Base-by-base conservation (phyloP, 352 stramenopile genomes). In the Elongisporangium senticosum region DNA sequence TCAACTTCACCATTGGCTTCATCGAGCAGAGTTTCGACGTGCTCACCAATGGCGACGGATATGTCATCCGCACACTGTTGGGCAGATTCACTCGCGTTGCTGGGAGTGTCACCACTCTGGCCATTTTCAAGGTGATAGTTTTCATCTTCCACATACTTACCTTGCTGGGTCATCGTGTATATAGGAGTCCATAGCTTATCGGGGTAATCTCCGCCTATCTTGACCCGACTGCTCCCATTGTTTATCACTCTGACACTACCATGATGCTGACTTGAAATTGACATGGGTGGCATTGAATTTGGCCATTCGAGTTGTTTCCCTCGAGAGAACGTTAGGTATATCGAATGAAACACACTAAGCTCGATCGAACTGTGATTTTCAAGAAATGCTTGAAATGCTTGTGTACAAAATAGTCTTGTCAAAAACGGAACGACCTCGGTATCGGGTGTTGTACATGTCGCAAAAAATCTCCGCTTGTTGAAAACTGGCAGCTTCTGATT, bases 401-500 rank as follows among this genome's bases (percentile, higher is more conserved):
- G 85, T 0, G 85, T 92, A 28, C 67, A 76, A 7, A 94, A 86
- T 2, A 94, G 15, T 22, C 75, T 70, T 19, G 83, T 87, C 54
- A 89, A 65, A 39, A 94, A 79, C 20, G 85, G 82, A 17, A 74
- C 71, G 4, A 86, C 74, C 28, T 94, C 80, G 54, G 56, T 87
- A 51, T 90, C 80, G 15, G 57, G 64, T 0, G 71, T 68, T 43
- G 33, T 43, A 56, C 79, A 73, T 19, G 65, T 89, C 11, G 84
- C 63, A 47, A 92, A 85, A 62, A 91, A 94, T 1, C 85, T 71
- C 2, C 83, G 80, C 59, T 94, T 92, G 72, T 94, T 92, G 61
- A 94, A 94, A n/a, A 94, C 85, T 3, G 85, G 83, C 8, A 94
- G 71, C 51, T 87, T 87, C 48, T 90, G 82, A 53, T 94, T 91